Evolutionary conservation across 495 filamentous ascomycete species (phyloP), one percentile per base, ranked within the genome.

Genomic region (Penicillium malachiteum): DNA sequence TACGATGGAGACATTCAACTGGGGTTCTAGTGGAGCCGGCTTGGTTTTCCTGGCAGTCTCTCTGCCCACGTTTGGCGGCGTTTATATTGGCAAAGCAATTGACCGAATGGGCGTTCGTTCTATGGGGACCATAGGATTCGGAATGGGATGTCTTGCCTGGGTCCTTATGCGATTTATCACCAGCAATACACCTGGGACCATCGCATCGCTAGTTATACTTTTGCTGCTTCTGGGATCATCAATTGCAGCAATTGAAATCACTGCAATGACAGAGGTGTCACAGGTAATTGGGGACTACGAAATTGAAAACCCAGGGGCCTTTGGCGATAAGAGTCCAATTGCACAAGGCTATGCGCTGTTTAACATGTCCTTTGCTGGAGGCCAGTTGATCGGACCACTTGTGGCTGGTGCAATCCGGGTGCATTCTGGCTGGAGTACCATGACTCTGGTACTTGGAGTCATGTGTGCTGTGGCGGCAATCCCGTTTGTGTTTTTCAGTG

Each of bases 341-440:
- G 84, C 80, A 0, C 78, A 85, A 26, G 83, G 76, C 0, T 88
- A 86, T 56, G 84, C 79, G 0, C 68, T 88, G 9, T 86, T 80
- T 51, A 84, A 82, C 50, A 79, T 75, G 41, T 77, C 81, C 0
- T 87, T 79, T 53, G 83, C 86, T 0, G 77, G 81, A 0, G 85
- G 87, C 4, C 83, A 85, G 41, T 73, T 83, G 3, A 65, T 86
- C 16, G 85, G 86, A 3, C 83, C 86, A 47, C 62, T 87, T 18
- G 78, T 81, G 72, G 71, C 74, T 1, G 77, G 74, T 6, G 61
- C 66, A 3, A 49, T 78, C 16, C 62, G 59, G 14, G 63, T 75
- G 10, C 50, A 49, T 8, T 63, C 60, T 9, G 74, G 74, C 5
- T 78, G 76, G 76, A 58, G 48, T 38, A 66, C 60, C 4, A 76